Percentiles rank a stretch among this genome's conserved stretches.
These are phyloP conservation scores for Russula dissimulans DNA, from an alignment of 768 basidiomycete species.

Conservation along the genomic window DNA sequence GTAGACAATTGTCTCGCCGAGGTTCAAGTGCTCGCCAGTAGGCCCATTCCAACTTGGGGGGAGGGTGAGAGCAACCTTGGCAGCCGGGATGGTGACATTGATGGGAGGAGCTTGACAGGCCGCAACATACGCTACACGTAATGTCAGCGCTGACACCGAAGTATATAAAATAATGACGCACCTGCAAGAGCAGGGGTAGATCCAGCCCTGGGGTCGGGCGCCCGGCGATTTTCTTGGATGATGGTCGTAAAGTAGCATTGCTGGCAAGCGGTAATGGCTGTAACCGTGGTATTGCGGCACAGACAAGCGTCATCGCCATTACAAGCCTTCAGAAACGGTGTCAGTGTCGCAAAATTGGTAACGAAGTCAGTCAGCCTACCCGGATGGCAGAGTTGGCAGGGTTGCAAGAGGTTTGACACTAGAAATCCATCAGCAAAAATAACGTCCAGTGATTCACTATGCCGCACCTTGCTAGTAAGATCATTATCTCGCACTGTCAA, in stretches of 20 bases:
- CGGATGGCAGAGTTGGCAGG: constrained; percentile 22
- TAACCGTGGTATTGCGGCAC: constrained; percentile 38
- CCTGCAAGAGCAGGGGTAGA: constrained; percentile 51
- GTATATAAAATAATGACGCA: constrained; percentile 25
- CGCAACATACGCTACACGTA: constrained; percentile 41
- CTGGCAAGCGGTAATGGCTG: constrained; percentile 43
- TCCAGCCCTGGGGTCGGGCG: constrained; percentile 47
- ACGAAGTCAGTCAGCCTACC: constrained; percentile 17
- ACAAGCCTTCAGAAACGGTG: constrained; percentile 32
- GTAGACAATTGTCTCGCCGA: constrained; percentile 35
- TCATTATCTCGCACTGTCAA: constrained; percentile 31
- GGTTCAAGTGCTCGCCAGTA: constrained; percentile 37
- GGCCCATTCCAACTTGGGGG: constrained; percentile 57
- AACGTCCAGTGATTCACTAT: background rate
- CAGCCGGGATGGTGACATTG: constrained; percentile 33
- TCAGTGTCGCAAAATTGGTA: background rate
- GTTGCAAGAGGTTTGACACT: constrained; percentile 28
- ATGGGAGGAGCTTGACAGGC: constrained; percentile 32
- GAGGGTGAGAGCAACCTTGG: constrained; percentile 34
- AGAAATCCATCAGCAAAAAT: constrained; percentile 21
- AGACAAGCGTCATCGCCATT: constrained; percentile 40
- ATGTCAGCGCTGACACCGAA: background rate
- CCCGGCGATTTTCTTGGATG: constrained; percentile 39
- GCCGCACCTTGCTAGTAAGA: constrained; percentile 26
- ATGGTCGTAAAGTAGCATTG: constrained; percentile 57